Percentiles rank a stretch among this genome's conserved stretches.
Conservation (phyloP, 495 filamentous ascomycete species). For the Penicillium canariense region DNA sequence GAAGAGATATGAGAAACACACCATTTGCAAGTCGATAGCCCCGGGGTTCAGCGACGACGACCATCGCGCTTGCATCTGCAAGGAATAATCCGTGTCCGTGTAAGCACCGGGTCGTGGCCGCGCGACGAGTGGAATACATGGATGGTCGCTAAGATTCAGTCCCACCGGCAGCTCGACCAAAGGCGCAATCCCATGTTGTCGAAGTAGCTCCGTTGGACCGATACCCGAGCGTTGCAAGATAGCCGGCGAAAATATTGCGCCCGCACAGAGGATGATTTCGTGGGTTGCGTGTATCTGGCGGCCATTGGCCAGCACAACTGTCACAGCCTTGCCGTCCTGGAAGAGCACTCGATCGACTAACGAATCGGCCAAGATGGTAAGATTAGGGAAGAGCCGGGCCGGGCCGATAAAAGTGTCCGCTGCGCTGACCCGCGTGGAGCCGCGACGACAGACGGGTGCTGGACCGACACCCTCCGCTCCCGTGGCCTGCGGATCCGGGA, state of each 20-base stretch:
- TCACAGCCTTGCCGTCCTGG: neutral
- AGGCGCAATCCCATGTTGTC: conserved; percentile 4
- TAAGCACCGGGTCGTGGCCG: conserved; percentile 5
- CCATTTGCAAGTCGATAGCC: conserved; percentile 1
- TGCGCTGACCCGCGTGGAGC: neutral
- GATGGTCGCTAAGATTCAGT: conserved; percentile 4
- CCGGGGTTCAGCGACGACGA: conserved; percentile 1
- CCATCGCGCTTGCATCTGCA: conserved; percentile 8
- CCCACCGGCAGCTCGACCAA: conserved; percentile 2
- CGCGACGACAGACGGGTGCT: conserved; percentile 1
- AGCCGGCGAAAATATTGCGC: conserved; percentile 2
- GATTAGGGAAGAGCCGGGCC: neutral
- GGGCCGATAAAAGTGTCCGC: conserved; percentile 4
- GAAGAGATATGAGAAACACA: conserved; percentile 5
- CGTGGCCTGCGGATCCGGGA: neutral
- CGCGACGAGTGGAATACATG: conserved; percentile 4
- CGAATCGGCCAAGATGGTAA: conserved; percentile 3
- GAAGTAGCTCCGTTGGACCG: neutral
- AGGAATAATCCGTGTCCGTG: conserved; percentile 6
- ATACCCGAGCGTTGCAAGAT: conserved; percentile 3
- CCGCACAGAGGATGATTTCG: conserved; percentile 4
- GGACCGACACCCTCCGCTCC: conserved; percentile 3
- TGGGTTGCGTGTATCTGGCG: conserved; percentile 5
- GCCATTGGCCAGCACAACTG: neutral
- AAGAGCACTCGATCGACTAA: neutral